Base-by-base conservation (phyloP, 208 protist species). In the Leishmania major region DNA sequence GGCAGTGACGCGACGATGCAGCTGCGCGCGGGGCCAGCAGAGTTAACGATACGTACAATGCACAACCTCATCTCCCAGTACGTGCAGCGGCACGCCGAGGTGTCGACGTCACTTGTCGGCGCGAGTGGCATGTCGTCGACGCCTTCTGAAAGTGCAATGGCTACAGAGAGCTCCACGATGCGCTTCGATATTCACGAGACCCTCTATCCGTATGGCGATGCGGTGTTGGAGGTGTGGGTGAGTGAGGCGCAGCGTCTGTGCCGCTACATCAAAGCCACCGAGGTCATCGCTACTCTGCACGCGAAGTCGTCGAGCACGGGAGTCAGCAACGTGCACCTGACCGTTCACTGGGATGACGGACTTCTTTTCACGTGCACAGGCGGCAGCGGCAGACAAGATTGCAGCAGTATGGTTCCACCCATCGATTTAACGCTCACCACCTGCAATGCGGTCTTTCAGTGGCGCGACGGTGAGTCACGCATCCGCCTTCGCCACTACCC, bases 261-360 rank as follows among this genome's bases (percentile, higher is more conserved):
- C 78, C 86, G 91, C 43, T 97, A 95, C 83, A 89, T 95, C 55
- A 91, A 91, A 53, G 60, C 87, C 5, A 90, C 55, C 80, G 94
- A 97, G 62, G 71, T 97, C 62, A 90, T 69, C 3, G 93, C 90
- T n/a, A 86, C 91, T 25, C 81, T 97, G 49, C 91, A 95, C 72
- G 91, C 91, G 67, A 45, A 62, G 4, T 37, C 67, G 57, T 35
- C 71, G 45, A 43, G 49, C 69, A 43, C 25, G 19, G 66, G 59
- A 59, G 73, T 37, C 53, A 3, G 4, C 69, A 40, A 53, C 49
- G 83, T 79, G 60, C 78, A 87, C 75, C 84, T 84, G 62, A 89
- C 87, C 81, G 83, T 92, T 11, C 80, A 88, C 19, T 97, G 93
- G 84, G 92, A 96, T 80, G 94, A 97, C 71, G 92, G 92, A 10